Conservation (phyloP, 257 asterid species). For the Cordia subcordata region DNA sequence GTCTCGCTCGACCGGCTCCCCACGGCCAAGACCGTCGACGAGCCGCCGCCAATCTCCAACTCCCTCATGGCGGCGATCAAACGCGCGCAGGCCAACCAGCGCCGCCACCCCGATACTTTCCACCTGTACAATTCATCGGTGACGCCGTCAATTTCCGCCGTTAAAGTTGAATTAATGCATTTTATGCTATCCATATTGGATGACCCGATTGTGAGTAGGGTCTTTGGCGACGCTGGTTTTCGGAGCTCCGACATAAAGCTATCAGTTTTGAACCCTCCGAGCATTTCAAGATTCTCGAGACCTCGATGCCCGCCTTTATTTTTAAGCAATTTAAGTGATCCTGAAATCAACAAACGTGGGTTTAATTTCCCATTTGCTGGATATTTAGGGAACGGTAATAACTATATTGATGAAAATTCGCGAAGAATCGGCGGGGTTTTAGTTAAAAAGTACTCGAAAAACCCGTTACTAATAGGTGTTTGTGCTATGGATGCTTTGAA, state of each 20-base stretch:
- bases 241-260: constrained; percentile 71
- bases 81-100: constrained; percentile 89
- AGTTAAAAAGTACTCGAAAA: constrained; percentile 34
- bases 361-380: constrained; percentile 53
- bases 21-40: constrained; percentile 42
- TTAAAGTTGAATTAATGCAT: constrained; percentile 81
- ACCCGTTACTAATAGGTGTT: constrained; percentile 70
- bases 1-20: constrained; percentile 78
- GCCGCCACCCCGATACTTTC: constrained; percentile 92
- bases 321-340: constrained; percentile 38
- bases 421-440: constrained; percentile 62
- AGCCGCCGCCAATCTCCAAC: constrained; percentile 84
- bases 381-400: constrained; percentile 23
- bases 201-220: constrained; percentile 92
- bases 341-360: constrained; percentile 38
- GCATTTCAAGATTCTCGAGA: constrained; percentile 39
- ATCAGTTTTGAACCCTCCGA: constrained; percentile 66
- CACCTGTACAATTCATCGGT: constrained; percentile 39
- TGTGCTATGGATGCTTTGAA: constrained; percentile 55
- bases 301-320: constrained; percentile 54
- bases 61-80: constrained; percentile 95
- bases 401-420: constrained; percentile 42
- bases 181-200: constrained; percentile 74
- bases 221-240: constrained; percentile 86
- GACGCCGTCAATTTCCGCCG: constrained; percentile 47